Evolutionary conservation across 176 grass and related monocot genomes (phyloP).

Genomic region (Ensete glaucum): DNA sequence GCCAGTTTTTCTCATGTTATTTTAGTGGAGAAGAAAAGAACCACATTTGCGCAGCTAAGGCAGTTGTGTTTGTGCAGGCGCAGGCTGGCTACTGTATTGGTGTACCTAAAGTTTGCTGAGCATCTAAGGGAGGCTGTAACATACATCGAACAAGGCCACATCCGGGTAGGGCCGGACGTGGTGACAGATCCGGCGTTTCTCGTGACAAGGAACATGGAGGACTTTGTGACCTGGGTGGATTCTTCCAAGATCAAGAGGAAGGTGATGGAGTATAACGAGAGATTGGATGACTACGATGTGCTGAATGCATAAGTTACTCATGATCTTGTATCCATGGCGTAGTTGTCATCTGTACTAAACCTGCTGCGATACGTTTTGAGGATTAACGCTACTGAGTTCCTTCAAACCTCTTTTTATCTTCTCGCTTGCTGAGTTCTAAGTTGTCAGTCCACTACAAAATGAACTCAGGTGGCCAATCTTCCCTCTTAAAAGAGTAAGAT

Average conservation of each 20-base stretch:
- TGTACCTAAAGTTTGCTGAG: slow-evolving; percentile 79
- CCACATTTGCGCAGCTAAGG: background rate
- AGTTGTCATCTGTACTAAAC: too few species aligned
- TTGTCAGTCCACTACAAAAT: too few species aligned
- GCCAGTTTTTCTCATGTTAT: too few species aligned
- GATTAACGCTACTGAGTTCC: too few species aligned
- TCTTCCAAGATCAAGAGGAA: slow-evolving; percentile 77
- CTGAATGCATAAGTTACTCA: slow-evolving; percentile 12
- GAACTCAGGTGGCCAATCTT: too few species aligned
- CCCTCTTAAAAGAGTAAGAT: too few species aligned
- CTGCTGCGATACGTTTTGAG: too few species aligned
- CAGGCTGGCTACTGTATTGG: slow-evolving; percentile 63
- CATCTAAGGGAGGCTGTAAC: slow-evolving; percentile 81
- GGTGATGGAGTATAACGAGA: slow-evolving; percentile 52
- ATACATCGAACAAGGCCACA: slow-evolving; percentile 78
- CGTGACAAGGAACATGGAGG: slow-evolving; percentile 94
- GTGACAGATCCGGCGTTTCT: slow-evolving; percentile 74
- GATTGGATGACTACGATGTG: slow-evolving; percentile 62
- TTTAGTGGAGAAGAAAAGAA: background rate
- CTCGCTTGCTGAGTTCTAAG: too few species aligned
- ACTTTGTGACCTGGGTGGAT: slow-evolving; percentile 89
- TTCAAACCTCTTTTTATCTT: too few species aligned
- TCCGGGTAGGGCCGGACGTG: slow-evolving; percentile 63
- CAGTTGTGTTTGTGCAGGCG: slow-evolving; percentile 24
- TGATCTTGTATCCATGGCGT: background rate